Conservation (phyloP, 2,329 filamentous ascomycete genomes). For the Drechslerella stenobrocha region DNA sequence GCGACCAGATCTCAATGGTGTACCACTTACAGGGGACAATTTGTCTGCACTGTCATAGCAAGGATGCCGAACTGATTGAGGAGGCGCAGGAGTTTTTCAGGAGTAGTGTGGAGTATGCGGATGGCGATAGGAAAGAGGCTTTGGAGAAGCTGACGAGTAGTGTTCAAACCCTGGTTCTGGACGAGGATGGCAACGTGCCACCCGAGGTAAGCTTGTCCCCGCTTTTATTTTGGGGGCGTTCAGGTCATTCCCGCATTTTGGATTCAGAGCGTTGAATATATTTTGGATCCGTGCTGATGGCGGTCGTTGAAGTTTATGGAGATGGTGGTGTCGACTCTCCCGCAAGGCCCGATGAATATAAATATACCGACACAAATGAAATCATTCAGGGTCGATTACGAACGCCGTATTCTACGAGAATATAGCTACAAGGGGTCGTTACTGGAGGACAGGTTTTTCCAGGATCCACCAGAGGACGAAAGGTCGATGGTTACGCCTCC, state of each 20-base stretch:
- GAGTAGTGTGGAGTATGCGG: slow-evolving; percentile 13
- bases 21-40: slow-evolving; percentile 33
- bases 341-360: slow-evolving; percentile 9
- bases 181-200: slow-evolving; percentile 6
- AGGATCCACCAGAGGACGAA: background rate
- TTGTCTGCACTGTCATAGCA: slow-evolving; percentile 20
- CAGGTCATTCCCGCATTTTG: too few species aligned
- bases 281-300: background rate
- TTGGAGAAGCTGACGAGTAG: background rate
- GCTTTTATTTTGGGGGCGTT: too few species aligned
- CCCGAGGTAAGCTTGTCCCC: background rate
- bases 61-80: slow-evolving; percentile 11
- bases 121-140: slow-evolving; percentile 13
- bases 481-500: background rate
- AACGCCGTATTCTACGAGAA: slow-evolving; percentile 15
- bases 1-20: slow-evolving; percentile 26
- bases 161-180: background rate
- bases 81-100: slow-evolving; percentile 23
- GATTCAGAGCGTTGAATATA: too few species aligned
- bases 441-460: slow-evolving; percentile 15
- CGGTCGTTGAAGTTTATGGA: slow-evolving; percentile 14
- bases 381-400: slow-evolving; percentile 18
- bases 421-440: slow-evolving; percentile 21
- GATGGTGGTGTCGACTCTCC: slow-evolving; percentile 17
- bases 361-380: slow-evolving; percentile 15